A percentile compares a stretch with the other conserved stretches of the same genome.
phyloP scores from a whole-genome alignment of 1,139 yeast genomes.

The Debaryomyces sp. region DNA sequence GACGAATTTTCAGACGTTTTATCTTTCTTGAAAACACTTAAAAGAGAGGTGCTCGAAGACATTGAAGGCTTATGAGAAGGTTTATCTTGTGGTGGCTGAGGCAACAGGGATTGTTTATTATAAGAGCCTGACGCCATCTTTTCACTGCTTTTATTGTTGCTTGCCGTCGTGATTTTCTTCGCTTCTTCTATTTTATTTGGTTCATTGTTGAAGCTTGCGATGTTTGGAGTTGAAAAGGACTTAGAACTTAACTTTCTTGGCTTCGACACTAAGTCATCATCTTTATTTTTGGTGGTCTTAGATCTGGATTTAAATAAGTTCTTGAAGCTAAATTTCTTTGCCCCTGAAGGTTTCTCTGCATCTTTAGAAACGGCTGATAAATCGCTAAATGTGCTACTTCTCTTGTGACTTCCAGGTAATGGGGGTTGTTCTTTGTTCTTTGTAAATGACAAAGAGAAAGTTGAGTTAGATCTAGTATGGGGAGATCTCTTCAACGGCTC shows the following conservation, averaged over 20 bases:
- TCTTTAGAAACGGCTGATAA: constrained; percentile 18
- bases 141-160: constrained; percentile 10
- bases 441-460: constrained; percentile 25
- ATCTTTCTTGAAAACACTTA: constrained; percentile 30
- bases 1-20: constrained; percentile 20
- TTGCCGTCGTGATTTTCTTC: constrained; percentile 1
- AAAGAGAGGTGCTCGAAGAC: constrained; percentile 11
- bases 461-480: constrained; percentile 33
- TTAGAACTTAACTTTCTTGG: constrained; percentile 26
- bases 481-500: constrained; percentile 21
- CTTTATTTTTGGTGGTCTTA: constrained; percentile 20
- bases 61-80: background rate
- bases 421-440: constrained; percentile 13
- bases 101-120: constrained; percentile 10
- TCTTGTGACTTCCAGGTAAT: constrained; percentile 7
- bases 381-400: constrained; percentile 23
- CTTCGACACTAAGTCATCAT: constrained; percentile 14
- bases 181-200: constrained; percentile 2
- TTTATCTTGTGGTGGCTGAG: constrained; percentile 15
- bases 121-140: constrained; percentile 4
- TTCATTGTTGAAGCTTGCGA: constrained; percentile 13
- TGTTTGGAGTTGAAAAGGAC: constrained; percentile 35
- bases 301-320: constrained; percentile 42
- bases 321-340: constrained; percentile 44
- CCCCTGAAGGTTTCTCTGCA: constrained; percentile 4